Evolutionary conservation across 352 stramenopile species (phyloP), one percentile per base, ranked within the genome.

Genomic region (Sclerospora graminicola): DNA sequence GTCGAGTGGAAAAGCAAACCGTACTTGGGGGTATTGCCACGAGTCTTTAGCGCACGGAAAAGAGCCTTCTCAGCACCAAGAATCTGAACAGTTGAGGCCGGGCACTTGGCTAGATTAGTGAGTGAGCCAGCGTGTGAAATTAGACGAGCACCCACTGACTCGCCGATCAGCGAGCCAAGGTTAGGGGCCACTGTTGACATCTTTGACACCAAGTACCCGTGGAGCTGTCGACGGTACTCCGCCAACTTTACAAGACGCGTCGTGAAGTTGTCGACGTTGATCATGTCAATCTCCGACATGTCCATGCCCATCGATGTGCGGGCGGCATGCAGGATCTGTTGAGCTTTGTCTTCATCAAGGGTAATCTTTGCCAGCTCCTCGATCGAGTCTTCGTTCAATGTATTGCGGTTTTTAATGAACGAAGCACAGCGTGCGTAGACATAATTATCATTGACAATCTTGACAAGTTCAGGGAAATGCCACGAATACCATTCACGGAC

Each of bases 1-100:
- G 93, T 97, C 26, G 95, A 99, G 73, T 99, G 96, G 66, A 99
- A 99, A 48, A 99, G 97, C 36, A 99, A 73, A 48, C 97, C 97
- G 77, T 99, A 99, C 80, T 99, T 99, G 30, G 97, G 97, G 40
- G 97, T 99, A 78, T 99, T 99, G 48, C 96, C 95, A 45, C 98
- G 98, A 28, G 96, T 99, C 82, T 99, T 99, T 16, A 99, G 87
- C 18, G 97, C 97, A 32, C 97, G 89, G 81, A 99, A 99, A 21
- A 99, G 81, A 45, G 96, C 97, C 81, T 99, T 99, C 72, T 99
- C 97, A n/a, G 97, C 97, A 54, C 97, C 97, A 11, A 99, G 73
- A 66, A 99, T 99, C 69, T 99, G 97, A 33, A 99, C 95, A 8
- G 97, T 99, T 41, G 96, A 99, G 26, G 97, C 97, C 13, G 97